phyloP scores from a whole-genome alignment of 2,329 filamentous ascomycete genomes.

The Calonectria crousiana region DNA sequence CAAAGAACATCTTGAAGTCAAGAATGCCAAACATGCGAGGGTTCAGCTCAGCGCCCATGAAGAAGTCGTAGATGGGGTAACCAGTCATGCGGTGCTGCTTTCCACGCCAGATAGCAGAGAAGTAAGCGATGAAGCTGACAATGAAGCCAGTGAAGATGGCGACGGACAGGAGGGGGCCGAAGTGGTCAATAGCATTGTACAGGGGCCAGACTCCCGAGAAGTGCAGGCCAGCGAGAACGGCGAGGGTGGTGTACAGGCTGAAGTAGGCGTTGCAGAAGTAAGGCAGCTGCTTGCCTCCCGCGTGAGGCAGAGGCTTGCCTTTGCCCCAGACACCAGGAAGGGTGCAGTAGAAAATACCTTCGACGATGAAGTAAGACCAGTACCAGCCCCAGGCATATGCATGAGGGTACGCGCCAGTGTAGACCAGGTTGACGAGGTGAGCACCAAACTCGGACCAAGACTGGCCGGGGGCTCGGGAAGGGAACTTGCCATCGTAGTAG shows the following conservation, averaged over 20 bases:
- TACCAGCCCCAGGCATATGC: constrained; percentile 91
- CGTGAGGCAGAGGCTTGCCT: constrained; percentile 88
- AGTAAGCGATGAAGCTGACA: constrained; percentile 86
- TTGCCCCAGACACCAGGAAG: constrained; percentile 90
- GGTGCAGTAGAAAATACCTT: constrained; percentile 84
- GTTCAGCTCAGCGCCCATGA: constrained; percentile 93
- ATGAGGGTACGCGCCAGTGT: constrained; percentile 87
- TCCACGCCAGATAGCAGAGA: constrained; percentile 84
- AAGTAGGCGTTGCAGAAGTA: constrained; percentile 95
- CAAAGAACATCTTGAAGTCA: constrained; percentile 98
- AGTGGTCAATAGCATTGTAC: constrained; percentile 94
- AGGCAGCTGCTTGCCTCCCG: constrained; percentile 84
- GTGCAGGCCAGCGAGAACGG: constrained; percentile 78
- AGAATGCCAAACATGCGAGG: constrained; percentile 87
- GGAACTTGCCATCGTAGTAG: constrained; percentile 89
- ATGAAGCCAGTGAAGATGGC: constrained; percentile 92
- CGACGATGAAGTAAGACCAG: constrained; percentile 91
- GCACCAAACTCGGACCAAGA: constrained; percentile 76
- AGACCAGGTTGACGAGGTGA: constrained; percentile 79
- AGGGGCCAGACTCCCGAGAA: constrained; percentile 87
- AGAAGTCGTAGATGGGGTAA: constrained; percentile 88
- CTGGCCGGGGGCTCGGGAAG: constrained; percentile 74
- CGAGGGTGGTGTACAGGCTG: constrained; percentile 90
- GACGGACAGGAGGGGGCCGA: constrained; percentile 91
- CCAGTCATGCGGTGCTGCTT: constrained; percentile 94